Conservation (phyloP, 441 rosid species). For the Adansonia rubrostipa region DNA sequence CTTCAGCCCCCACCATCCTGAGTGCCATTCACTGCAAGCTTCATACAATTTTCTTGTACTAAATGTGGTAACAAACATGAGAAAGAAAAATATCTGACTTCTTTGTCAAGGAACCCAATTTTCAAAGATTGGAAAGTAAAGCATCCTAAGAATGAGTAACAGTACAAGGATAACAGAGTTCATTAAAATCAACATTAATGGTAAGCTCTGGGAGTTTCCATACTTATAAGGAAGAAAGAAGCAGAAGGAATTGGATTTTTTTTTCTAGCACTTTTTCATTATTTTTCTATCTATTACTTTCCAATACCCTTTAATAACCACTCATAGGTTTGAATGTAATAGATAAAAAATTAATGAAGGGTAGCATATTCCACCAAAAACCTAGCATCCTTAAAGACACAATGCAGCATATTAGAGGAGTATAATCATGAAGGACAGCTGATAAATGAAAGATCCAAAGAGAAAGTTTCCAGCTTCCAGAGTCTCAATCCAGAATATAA, state of each 20-base stretch:
- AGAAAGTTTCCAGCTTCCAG: not conserved
- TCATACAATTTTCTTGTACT: slow-evolving; percentile 62
- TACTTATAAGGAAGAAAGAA: too few relatives aligned
- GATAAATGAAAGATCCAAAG: not conserved
- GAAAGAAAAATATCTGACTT: slow-evolving; percentile 70
- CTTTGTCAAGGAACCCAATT: slow-evolving; percentile 40
- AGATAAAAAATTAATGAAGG: not conserved
- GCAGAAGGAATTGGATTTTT: too few relatives aligned
- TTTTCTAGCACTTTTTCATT: too few relatives aligned
- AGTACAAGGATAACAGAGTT: slow-evolving; percentile 4
- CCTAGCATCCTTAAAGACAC: not conserved
- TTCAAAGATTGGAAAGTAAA: not conserved
- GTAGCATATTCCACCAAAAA: not conserved
- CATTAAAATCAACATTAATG: not conserved
- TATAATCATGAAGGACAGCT: not conserved
- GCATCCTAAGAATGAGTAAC: not conserved
- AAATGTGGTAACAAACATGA: slow-evolving; percentile 68
- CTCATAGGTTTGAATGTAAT: not conserved
- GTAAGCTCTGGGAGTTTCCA: too few relatives aligned
- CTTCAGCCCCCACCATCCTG: slow-evolving; percentile 70
- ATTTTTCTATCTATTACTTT: too few relatives aligned
- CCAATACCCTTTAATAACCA: too few relatives aligned
- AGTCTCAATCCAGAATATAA: not conserved
- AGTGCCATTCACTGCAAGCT: slow-evolving; percentile 70
- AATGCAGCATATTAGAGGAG: not conserved